Base-by-base conservation (phyloP, 1,284 basidiomycete genomes). In the Naganishia sp. region DNA sequence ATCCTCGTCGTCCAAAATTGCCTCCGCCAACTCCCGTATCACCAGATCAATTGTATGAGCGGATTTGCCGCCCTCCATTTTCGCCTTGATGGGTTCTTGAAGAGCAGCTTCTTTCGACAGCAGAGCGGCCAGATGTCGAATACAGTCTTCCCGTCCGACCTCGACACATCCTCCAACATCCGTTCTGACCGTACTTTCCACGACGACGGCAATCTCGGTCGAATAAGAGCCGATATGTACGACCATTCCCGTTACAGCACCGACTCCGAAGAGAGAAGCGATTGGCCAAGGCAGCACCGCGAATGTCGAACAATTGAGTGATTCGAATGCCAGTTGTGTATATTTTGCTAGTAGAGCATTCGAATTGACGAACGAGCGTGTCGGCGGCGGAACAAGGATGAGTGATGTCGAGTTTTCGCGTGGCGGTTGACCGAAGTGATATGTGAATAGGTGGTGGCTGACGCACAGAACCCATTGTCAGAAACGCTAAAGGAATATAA, bases 241-340 rank as follows among this genome's bases (percentile, higher is more conserved):
- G 36, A 94, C 86, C 57, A 95, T 80, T 42, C 92, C 94, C 61
- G 83, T 88, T 68, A 91, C 84, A 43, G 84, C 83, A 71, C 89
- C 89, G n/a, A 87, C 86, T 23, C 91, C 88, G 78, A 89, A 96
- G 64, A 93, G 83, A 68, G 91, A 88, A 4, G 90, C 86, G 74
- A 95, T 85, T 6, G 94, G 88, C 2, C 91, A 87, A 69, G 95
- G 90, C 49, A 95, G 83, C 70, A 96, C 83, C 50, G 86, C 86
- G 70, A 97, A 86, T 33, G 87, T 90, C 4, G 95, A 90, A 50
- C 89, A 87, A 76, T 97, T 96, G 84, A 97, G 91, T n/a, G 88
- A 86, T 77, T 98, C 94, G 75, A 98, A 99, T 77, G 96, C 93
- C 65, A 94, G 84, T 75, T 91, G 92, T 70, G 89, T 89, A 74